These are phyloP conservation scores for Lentinula guzmanii DNA, from an alignment of 768 basidiomycete genomes.

Conservation along the genomic window DNA sequence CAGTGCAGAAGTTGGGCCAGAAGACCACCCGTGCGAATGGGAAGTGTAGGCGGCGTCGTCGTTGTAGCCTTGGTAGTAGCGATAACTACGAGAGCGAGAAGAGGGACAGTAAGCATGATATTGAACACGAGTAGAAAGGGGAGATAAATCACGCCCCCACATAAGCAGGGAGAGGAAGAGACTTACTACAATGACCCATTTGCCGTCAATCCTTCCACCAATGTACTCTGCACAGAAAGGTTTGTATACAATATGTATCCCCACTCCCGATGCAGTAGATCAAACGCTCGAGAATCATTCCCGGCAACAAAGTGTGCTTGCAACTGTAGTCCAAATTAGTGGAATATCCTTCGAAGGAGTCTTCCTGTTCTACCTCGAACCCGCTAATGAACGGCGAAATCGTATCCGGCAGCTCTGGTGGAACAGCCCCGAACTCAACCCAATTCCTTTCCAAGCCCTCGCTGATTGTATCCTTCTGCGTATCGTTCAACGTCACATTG, in stretches of 20 bases:
- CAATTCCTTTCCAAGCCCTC: constrained; percentile 44
- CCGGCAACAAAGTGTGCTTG: constrained; percentile 54
- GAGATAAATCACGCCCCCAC: neutral
- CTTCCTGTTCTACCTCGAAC: constrained; percentile 37
- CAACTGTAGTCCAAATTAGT: constrained; percentile 23
- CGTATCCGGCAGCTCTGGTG: constrained; percentile 53
- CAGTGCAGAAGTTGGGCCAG: constrained; percentile 51
- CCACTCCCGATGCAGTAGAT: constrained; percentile 49
- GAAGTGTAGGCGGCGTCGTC: constrained; percentile 53
- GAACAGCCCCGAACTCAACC: constrained; percentile 45
- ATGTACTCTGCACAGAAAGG: constrained; percentile 48
- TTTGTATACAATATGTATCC: constrained; percentile 56
- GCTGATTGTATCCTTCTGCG: constrained; percentile 37
- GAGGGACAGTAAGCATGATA: neutral
- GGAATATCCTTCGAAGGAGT: too few relatives aligned
- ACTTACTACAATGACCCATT: constrained; percentile 50
- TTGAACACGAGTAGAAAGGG: neutral
- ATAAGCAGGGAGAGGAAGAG: neutral
- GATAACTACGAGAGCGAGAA: constrained; percentile 30
- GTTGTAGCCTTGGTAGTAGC: constrained; percentile 48
- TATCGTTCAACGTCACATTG: constrained; percentile 37
- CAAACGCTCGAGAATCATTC: constrained; percentile 45
- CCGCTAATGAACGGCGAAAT: constrained; percentile 56
- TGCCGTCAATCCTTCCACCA: constrained; percentile 52
- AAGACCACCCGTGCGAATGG: constrained; percentile 57